A percentile compares a stretch with the other conserved stretches of the same genome.
Conservation (phyloP, 2,329 filamentous ascomycete species). For the Pyrenophora teres region DNA sequence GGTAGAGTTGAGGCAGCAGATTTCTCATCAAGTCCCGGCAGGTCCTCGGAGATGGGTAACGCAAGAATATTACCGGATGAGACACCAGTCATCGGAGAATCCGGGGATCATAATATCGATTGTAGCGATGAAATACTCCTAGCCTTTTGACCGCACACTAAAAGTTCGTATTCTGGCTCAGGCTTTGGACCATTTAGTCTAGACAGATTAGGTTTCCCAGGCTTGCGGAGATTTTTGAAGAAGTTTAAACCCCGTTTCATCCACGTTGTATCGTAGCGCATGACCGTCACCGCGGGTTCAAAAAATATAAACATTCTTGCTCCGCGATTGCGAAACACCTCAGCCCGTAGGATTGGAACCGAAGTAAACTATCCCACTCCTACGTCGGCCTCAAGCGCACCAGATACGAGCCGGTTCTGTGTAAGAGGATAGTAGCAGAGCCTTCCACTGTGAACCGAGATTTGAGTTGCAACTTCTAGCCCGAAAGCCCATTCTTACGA, state of each 20-base stretch:
- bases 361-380: too few species aligned
- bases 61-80: neutral
- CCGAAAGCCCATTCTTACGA: too few species aligned
- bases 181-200: neutral
- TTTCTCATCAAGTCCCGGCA: neutral
- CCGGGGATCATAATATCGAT: neutral
- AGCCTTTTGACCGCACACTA: neutral
- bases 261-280: neutral
- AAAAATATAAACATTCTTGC: neutral
- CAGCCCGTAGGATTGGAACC: too few species aligned
- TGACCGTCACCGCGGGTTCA: neutral
- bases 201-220: neutral
- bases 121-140: neutral
- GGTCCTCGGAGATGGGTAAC: neutral
- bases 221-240: neutral
- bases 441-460: too few species aligned
- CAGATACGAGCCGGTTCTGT: too few species aligned
- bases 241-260: constrained; percentile 1
- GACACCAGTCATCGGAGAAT: neutral
- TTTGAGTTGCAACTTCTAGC: too few species aligned
- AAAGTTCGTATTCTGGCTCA: neutral
- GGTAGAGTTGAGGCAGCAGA: neutral
- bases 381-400: too few species aligned
- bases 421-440: too few species aligned
- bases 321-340: neutral